phyloP scores from a whole-genome alignment of 192 early-diverging fungal species.

The Rhizophlyctis rosea region DNA sequence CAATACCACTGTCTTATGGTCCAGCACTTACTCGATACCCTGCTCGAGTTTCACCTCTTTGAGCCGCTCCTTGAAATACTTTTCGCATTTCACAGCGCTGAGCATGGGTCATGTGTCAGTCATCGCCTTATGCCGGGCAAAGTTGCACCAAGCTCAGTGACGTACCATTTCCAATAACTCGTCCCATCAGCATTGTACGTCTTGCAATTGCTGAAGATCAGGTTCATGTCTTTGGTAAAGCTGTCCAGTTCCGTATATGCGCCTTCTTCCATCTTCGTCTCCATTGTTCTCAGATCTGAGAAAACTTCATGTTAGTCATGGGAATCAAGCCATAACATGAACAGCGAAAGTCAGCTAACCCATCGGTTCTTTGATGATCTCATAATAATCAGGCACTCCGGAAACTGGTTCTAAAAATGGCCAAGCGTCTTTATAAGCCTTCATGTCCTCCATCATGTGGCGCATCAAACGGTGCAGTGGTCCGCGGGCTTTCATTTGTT shows the following conservation, averaged over 20 bases:
- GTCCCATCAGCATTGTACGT: conserved; percentile 88
- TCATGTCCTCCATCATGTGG: conserved; percentile 64
- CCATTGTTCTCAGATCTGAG: conserved; percentile 77
- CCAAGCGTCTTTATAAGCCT: conserved; percentile 71
- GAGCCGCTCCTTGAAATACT: conserved; percentile 42
- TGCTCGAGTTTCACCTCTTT: conserved; percentile 27
- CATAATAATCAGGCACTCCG: conserved; percentile 93
- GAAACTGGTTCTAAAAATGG: conserved; percentile 93
- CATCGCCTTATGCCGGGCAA: not conserved
- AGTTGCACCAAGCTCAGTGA: not conserved
- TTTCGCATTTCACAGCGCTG: conserved; percentile 26
- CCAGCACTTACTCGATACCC: not conserved
- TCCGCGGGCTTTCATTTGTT: not conserved
- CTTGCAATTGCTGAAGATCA: conserved; percentile 92
- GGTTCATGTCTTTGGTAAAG: conserved; percentile 80
- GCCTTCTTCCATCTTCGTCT: conserved; percentile 78
- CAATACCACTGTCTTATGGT: no score
- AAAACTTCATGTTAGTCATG: conserved; percentile 3
- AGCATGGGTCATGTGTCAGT: not conserved
- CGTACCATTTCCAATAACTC: conserved; percentile 70
- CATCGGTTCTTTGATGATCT: conserved; percentile 96
- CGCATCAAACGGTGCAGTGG: not conserved
- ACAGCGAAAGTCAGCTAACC: conserved; percentile 44
- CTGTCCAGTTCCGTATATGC: conserved; percentile 76
- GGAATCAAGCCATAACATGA: not conserved